Evolutionary conservation across 768 basidiomycete genomes (phyloP).

Genomic region (Tricholoma saponaceum): DNA sequence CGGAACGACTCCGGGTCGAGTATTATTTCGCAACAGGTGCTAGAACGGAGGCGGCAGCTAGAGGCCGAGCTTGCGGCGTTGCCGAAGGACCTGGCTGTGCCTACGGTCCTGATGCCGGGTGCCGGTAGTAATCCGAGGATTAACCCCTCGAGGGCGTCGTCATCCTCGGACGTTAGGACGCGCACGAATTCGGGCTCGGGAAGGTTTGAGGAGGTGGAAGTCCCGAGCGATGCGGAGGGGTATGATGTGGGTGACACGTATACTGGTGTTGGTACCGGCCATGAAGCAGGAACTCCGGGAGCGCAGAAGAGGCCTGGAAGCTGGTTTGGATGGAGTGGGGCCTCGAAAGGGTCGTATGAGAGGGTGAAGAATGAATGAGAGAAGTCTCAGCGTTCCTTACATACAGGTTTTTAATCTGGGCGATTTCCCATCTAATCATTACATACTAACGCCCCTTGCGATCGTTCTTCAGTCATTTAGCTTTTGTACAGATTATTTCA

Average conservation of each 20-base stretch:
- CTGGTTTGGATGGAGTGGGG: conserved; percentile 52
- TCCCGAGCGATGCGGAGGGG: conserved; percentile 68
- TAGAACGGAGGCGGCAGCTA: conserved; percentile 46
- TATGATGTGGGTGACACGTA: conserved; percentile 40
- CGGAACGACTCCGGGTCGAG: conserved; percentile 12
- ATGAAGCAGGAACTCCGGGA: conserved; percentile 12
- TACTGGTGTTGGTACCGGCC: conserved; percentile 5
- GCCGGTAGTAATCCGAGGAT: conserved; percentile 28
- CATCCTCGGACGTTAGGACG: conserved; percentile 40
- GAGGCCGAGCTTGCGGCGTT: conserved; percentile 60
- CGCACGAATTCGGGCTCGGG: conserved; percentile 37
- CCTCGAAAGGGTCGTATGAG: conserved; percentile 38
- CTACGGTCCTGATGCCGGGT: conserved; percentile 28
- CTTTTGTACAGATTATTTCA: too few relatives aligned
- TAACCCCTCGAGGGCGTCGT: conserved; percentile 33
- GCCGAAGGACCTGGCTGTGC: conserved; percentile 14
- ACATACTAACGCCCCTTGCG: too few relatives aligned
- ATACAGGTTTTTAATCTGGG: neutral
- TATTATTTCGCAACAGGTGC: conserved; percentile 25
- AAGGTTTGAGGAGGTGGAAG: conserved; percentile 65
- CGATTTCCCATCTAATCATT: neutral
- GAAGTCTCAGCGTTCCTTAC: neutral
- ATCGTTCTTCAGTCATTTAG: too few relatives aligned
- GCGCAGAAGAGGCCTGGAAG: conserved; percentile 30
- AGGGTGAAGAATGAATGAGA: conserved; percentile 48